Percentiles rank a stretch among this genome's conserved stretches.
These are phyloP conservation scores for Phytophthora pini DNA, from an alignment of 352 stramenopile species.

Conservation along the genomic window DNA sequence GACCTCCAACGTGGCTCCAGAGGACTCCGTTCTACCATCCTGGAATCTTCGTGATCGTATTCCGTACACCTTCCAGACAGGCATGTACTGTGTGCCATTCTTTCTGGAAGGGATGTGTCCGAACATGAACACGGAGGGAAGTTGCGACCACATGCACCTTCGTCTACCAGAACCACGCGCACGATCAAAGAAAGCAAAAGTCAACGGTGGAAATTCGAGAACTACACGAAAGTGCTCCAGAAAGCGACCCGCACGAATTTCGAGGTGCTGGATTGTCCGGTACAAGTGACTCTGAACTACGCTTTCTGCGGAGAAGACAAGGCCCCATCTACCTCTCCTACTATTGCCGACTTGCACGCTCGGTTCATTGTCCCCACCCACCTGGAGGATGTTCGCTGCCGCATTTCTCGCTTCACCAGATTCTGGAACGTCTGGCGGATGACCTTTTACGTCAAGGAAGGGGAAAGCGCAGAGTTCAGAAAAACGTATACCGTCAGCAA, in stretches of 20 bases:
- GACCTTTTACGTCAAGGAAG: constrained; percentile 37
- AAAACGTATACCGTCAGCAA: constrained; percentile 24
- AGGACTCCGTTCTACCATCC: constrained; percentile 29
- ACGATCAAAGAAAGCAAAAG: constrained; percentile 10
- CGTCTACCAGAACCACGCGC: constrained; percentile 9
- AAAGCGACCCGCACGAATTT: constrained; percentile 22
- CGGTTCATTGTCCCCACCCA: constrained; percentile 46
- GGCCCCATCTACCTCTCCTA: constrained; percentile 5
- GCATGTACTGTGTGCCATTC: constrained; percentile 60
- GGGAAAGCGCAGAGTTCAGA: constrained; percentile 28
- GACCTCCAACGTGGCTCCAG: constrained; percentile 20
- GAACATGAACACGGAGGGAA: constrained; percentile 28
- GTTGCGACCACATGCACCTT: constrained; percentile 57
- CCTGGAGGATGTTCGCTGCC: constrained; percentile 42
- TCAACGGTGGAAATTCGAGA: constrained; percentile 48
- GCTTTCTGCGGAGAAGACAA: constrained; percentile 48
- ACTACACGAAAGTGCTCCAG: constrained; percentile 43
- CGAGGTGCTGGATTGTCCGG: constrained; percentile 10
- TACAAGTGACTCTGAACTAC: constrained; percentile 36
- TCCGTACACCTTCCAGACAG: constrained; percentile 66
- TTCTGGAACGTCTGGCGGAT: constrained; percentile 64
- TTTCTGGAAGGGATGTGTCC: constrained; percentile 55
- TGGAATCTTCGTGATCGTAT: constrained; percentile 57
- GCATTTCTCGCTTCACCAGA: constrained; percentile 58
- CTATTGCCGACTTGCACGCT: constrained; percentile 20